phyloP scores from a whole-genome alignment of 257 asterid species.

The Jacaranda copaia region DNA sequence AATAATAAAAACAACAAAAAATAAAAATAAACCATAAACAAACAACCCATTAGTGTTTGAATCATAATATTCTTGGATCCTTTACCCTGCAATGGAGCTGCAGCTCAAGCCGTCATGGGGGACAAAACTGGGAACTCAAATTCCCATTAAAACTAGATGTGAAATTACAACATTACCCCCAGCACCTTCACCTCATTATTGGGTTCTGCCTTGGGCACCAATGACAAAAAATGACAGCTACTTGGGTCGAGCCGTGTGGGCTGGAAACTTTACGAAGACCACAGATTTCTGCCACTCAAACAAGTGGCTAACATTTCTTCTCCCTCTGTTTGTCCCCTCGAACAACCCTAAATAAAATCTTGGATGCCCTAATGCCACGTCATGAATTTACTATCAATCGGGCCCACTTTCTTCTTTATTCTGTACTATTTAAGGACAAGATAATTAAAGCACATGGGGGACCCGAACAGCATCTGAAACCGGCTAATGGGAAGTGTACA shows the following conservation, averaged over 20 bases:
- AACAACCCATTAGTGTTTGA: too few relatives aligned
- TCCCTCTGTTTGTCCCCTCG: background rate
- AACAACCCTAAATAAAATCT: slow-evolving; percentile 12
- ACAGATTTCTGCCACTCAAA: slow-evolving; percentile 52
- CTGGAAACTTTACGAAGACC: slow-evolving; percentile 27
- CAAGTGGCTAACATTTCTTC: slow-evolving; percentile 49
- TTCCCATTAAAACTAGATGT: too few relatives aligned
- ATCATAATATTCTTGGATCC: too few relatives aligned
- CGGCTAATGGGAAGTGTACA: slow-evolving; percentile 46
- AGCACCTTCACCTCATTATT: background rate
- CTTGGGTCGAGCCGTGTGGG: slow-evolving; percentile 39
- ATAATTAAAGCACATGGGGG: slow-evolving; percentile 48
- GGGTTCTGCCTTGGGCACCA: background rate
- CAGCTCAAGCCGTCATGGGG: too few relatives aligned
- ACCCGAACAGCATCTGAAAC: slow-evolving; percentile 42
- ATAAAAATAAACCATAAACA: too few relatives aligned
- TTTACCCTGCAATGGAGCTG: too few relatives aligned
- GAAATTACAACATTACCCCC: background rate
- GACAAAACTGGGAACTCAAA: too few relatives aligned
- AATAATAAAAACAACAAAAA: too few relatives aligned
- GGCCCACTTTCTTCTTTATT: slow-evolving; percentile 43
- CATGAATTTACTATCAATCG: slow-evolving; percentile 29
- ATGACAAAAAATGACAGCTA: slow-evolving; percentile 11
- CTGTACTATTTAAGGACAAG: slow-evolving; percentile 34
- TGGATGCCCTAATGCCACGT: slow-evolving; percentile 64